phyloP scores from a whole-genome alignment of 2,329 filamentous ascomycete species.

The Cordyceps cicadae region DNA sequence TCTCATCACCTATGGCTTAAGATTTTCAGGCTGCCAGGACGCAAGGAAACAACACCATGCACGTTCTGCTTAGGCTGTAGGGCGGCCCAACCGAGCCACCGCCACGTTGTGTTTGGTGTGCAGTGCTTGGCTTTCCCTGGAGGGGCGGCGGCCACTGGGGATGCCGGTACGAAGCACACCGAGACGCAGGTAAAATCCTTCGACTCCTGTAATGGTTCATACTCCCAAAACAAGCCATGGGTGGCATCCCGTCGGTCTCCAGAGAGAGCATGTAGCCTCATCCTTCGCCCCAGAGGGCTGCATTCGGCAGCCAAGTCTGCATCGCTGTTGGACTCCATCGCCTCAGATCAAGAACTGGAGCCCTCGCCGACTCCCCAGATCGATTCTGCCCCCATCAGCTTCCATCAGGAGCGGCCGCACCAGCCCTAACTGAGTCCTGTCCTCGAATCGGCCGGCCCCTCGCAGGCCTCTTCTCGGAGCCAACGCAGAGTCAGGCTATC shows the following conservation, averaged over 20 bases:
- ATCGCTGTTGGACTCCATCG: background rate
- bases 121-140: background rate
- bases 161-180: background rate
- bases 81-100: background rate
- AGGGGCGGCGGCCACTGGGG: background rate
- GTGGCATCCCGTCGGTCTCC: background rate
- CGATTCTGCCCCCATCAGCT: conserved; percentile 7
- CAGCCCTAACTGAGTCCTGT: background rate
- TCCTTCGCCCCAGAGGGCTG: background rate
- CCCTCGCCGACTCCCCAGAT: background rate
- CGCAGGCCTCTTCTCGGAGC: background rate
- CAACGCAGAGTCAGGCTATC: background rate
- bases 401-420: background rate
- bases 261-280: background rate
- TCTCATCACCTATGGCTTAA: background rate
- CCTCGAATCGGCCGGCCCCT: background rate
- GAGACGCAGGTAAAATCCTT: background rate
- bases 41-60: background rate
- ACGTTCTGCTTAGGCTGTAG: background rate
- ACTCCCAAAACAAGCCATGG: background rate
- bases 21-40: background rate
- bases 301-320: background rate
- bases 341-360: background rate
- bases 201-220: background rate
- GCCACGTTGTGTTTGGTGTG: no score